Conservation (phyloP, 371 early-diverging fungal species). For the Vavraia culicis region DNA sequence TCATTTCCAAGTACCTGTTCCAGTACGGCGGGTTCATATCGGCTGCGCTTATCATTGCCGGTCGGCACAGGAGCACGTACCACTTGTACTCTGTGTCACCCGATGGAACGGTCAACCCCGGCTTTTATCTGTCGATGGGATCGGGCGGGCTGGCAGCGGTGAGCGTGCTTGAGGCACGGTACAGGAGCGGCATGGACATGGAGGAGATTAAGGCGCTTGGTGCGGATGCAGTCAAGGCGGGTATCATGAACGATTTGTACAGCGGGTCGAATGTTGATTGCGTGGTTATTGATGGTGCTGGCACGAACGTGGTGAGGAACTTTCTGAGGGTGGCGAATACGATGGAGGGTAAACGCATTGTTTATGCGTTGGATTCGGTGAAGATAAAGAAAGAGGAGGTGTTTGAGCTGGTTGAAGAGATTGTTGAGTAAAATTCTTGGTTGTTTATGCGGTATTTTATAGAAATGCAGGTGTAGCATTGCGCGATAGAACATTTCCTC, state of each 20-base stretch:
- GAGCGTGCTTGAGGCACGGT: slow-evolving; percentile 72
- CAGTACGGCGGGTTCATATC: slow-evolving; percentile 85
- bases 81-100: slow-evolving; percentile 76
- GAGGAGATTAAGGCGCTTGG: slow-evolving; percentile 77
- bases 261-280: slow-evolving; percentile 94
- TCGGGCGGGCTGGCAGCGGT: slow-evolving; percentile 87
- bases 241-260: slow-evolving; percentile 94
- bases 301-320: too few relatives aligned
- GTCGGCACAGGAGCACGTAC: slow-evolving; percentile 69
- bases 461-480: too few relatives aligned
- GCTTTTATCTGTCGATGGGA: slow-evolving; percentile 87
- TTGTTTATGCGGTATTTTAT: too few relatives aligned
- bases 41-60: slow-evolving; percentile 85
- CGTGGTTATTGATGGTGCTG: slow-evolving; percentile 35
- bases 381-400: too few relatives aligned
- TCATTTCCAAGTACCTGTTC: slow-evolving; percentile 28
- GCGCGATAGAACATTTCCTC: too few relatives aligned
- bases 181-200: slow-evolving; percentile 59
- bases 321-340: too few relatives aligned
- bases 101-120: slow-evolving; percentile 78
- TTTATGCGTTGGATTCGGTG: too few relatives aligned
- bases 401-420: too few relatives aligned
- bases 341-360: too few relatives aligned
- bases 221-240: slow-evolving; percentile 75
- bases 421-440: too few relatives aligned